phyloP scores from a whole-genome alignment of 441 rosid species.

The Theobroma grandiflorum region DNA sequence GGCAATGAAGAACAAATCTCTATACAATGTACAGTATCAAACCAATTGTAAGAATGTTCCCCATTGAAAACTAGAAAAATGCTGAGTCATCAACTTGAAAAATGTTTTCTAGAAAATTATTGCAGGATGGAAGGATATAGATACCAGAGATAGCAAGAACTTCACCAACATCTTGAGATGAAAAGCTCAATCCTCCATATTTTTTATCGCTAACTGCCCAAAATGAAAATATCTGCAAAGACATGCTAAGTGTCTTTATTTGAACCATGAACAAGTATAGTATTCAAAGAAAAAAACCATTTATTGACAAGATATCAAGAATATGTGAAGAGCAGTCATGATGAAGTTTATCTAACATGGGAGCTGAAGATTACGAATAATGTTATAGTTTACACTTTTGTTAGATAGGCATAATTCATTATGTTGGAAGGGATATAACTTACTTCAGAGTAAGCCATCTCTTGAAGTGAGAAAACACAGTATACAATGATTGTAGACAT shows the following conservation, averaged over 20 bases:
- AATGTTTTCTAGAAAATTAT: neutral
- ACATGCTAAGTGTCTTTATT: neutral
- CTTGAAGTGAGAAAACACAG: slow-evolving; percentile 71
- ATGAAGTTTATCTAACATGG: neutral
- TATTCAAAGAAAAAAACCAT: neutral
- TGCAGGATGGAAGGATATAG: slow-evolving; percentile 20
- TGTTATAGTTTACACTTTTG: neutral
- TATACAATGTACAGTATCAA: too few relatives aligned
- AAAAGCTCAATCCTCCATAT: slow-evolving; percentile 62
- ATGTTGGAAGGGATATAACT: slow-evolving; percentile 24
- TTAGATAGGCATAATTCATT: neutral
- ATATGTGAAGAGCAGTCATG: neutral
- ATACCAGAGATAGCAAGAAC: slow-evolving; percentile 62
- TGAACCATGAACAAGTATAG: neutral
- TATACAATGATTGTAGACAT: slow-evolving; percentile 63
- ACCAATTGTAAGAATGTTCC: too few relatives aligned
- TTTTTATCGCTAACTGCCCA: slow-evolving; percentile 63
- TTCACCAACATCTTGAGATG: slow-evolving; percentile 64
- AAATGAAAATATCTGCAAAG: slow-evolving; percentile 58
- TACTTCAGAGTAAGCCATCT: slow-evolving; percentile 73
- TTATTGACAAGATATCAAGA: neutral
- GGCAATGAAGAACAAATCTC: too few relatives aligned
- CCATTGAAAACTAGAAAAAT: neutral
- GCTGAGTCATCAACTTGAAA: neutral
- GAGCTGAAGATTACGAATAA: neutral